Percentiles rank a stretch among this genome's conserved stretches.
Evolutionary conservation across 148 eudicot genomes (phyloP).

Genomic region (Amaranthus hypochondriacus): DNA sequence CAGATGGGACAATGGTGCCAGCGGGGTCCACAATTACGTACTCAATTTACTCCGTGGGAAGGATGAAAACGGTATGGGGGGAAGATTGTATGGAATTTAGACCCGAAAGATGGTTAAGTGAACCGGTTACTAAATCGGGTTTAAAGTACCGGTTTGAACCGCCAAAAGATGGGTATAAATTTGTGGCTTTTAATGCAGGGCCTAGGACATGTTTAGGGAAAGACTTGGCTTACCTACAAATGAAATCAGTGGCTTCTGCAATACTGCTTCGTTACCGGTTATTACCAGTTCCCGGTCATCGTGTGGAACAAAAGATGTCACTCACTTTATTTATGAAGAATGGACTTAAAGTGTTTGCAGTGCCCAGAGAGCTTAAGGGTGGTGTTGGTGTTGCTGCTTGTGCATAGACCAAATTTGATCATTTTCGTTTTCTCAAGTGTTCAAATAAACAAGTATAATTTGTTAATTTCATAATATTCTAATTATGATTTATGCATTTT

Average conservation of each 20-base stretch:
- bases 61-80: constrained; percentile 83
- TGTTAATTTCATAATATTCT: not conserved
- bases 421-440: constrained; percentile 17
- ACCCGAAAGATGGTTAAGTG: constrained; percentile 75
- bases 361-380: constrained; percentile 53
- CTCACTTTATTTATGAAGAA: constrained; percentile 80
- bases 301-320: constrained; percentile 82
- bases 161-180: constrained; percentile 69
- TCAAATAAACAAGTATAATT: not conserved
- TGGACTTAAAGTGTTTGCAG: constrained; percentile 59
- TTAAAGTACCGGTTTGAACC: constrained; percentile 50
- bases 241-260: constrained; percentile 86
- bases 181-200: constrained; percentile 86
- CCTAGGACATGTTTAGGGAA: constrained; percentile 90
- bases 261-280: constrained; percentile 70
- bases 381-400: constrained; percentile 10
- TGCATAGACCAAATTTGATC: constrained; percentile 15
- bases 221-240: constrained; percentile 82
- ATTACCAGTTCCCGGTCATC: constrained; percentile 61
- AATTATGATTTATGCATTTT: constrained; percentile 21
- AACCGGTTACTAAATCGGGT: not conserved
- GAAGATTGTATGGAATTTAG: constrained; percentile 82
- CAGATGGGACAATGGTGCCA: constrained; percentile 65
- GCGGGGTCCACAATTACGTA: constrained; percentile 84
- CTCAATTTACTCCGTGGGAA: constrained; percentile 79